Conservation (phyloP, 768 basidiomycete species). For the Erythrobasidium yunnanense region DNA sequence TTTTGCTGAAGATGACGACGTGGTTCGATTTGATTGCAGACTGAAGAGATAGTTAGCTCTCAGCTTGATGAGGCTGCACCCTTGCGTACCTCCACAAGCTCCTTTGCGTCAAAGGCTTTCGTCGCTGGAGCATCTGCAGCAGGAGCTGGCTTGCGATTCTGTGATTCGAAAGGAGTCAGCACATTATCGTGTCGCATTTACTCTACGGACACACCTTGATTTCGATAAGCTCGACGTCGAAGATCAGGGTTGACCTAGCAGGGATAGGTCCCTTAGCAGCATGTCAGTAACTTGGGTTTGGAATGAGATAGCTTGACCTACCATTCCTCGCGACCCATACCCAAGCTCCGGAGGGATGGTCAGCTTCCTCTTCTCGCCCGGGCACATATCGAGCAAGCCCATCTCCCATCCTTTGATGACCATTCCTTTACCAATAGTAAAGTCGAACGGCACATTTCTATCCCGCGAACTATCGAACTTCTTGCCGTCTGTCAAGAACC, state of each 20-base stretch:
- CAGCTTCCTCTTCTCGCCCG: constrained; percentile 41
- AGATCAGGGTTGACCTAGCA: constrained; percentile 40
- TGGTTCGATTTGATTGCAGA: constrained; percentile 22
- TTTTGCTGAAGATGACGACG: constrained; percentile 31
- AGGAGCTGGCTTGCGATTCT: constrained; percentile 23
- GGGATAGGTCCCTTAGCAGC: constrained; percentile 45
- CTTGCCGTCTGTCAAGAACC: constrained; percentile 40
- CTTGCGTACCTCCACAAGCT: constrained; percentile 11
- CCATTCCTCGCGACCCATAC: constrained; percentile 40
- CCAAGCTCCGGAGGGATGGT: constrained; percentile 15
- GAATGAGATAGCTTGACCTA: no score
- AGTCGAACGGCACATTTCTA: constrained; percentile 43
- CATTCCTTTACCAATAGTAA: constrained; percentile 35
- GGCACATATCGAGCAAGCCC: constrained; percentile 42
- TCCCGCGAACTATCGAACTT: constrained; percentile 44
- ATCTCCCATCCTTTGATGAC: constrained; percentile 41
- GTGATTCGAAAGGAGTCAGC: no score
- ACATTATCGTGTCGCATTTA: neutral
- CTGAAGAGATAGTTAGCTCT: neutral
- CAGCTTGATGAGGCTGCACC: neutral
- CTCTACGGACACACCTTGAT: constrained; percentile 37
- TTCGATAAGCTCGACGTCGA: constrained; percentile 44
- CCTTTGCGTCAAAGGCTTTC: neutral
- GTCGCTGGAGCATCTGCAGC: constrained; percentile 3
- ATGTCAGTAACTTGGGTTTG: no score